phyloP scores from a whole-genome alignment of 306 rosid species.

The Psophocarpus tetragonolobus region DNA sequence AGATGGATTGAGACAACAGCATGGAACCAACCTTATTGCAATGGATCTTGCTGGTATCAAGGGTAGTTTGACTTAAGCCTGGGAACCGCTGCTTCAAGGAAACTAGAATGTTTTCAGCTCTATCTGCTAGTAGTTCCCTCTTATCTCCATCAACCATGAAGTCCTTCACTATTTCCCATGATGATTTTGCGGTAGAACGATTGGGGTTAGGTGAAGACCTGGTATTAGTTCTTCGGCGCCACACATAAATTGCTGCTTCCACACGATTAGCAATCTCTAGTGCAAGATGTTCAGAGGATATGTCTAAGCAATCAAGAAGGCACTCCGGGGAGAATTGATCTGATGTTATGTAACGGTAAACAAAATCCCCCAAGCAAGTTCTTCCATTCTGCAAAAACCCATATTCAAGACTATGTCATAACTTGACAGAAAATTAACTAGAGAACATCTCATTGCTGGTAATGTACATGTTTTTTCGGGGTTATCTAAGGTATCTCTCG shows the following conservation, averaged over 20 bases:
- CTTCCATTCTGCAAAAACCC: conserved; percentile 72
- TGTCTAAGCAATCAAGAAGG: conserved; percentile 88
- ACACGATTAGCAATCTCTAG: conserved; percentile 89
- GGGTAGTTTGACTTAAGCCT: conserved; percentile 77
- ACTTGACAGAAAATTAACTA: not conserved
- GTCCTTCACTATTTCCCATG: conserved; percentile 94
- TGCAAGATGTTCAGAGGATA: conserved; percentile 93
- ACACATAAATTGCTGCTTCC: conserved; percentile 80
- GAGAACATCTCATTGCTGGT: not conserved
- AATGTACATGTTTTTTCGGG: not conserved
- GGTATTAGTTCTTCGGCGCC: conserved; percentile 79
- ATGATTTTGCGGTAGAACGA: conserved; percentile 82
- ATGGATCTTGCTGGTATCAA: conserved; percentile 91
- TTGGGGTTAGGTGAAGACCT: conserved; percentile 52
- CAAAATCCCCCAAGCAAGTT: conserved; percentile 84
- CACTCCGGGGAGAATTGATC: conserved; percentile 79
- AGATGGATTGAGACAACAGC: not conserved
- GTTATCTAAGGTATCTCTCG: not conserved
- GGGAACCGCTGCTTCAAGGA: conserved; percentile 90
- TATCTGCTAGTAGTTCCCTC: conserved; percentile 81
- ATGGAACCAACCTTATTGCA: conserved; percentile 81
- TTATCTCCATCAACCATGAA: conserved; percentile 85
- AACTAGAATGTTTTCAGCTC: conserved; percentile 74
- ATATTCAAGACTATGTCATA: conserved; percentile 23
- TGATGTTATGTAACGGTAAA: conserved; percentile 82